Evolutionary conservation across 2,329 filamentous ascomycete species (phyloP).

Genomic region (Trichoderma simmonsii): DNA sequence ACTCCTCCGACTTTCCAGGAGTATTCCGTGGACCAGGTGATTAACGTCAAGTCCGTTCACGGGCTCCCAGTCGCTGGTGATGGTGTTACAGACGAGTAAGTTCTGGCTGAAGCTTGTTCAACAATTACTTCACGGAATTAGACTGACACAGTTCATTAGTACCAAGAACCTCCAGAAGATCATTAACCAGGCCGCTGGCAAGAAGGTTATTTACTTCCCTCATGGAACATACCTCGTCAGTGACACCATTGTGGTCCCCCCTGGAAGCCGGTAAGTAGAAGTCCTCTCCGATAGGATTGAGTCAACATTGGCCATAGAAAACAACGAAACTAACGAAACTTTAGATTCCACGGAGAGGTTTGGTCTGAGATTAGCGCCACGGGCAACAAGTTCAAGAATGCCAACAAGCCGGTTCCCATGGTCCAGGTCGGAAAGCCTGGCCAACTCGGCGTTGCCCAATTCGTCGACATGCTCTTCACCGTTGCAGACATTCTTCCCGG

Average conservation of each 20-base stretch:
- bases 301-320: neutral
- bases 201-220: conserved; percentile 42
- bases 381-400: conserved; percentile 44
- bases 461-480: conserved; percentile 50
- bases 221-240: conserved; percentile 50
- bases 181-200: conserved; percentile 24
- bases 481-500: conserved; percentile 42
- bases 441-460: conserved; percentile 45
- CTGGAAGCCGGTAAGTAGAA: conserved; percentile 15
- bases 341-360: conserved; percentile 20
- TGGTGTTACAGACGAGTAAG: conserved; percentile 34
- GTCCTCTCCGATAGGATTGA: neutral
- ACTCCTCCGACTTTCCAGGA: conserved; percentile 34
- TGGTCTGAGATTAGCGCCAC: conserved; percentile 37
- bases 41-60: conserved; percentile 45
- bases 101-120: conserved; percentile 18
- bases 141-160: conserved; percentile 5
- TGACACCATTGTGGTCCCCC: conserved; percentile 47
- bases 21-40: conserved; percentile 39
- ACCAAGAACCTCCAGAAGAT: conserved; percentile 22
- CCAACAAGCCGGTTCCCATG: conserved; percentile 42
- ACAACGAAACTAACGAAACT: neutral
- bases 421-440: conserved; percentile 48
- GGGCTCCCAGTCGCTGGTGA: conserved; percentile 41
- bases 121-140: no score